Percentiles rank a stretch among this genome's conserved stretches.
Conservation (phyloP, 257 asterid genomes). For the Plantago elongata region DNA sequence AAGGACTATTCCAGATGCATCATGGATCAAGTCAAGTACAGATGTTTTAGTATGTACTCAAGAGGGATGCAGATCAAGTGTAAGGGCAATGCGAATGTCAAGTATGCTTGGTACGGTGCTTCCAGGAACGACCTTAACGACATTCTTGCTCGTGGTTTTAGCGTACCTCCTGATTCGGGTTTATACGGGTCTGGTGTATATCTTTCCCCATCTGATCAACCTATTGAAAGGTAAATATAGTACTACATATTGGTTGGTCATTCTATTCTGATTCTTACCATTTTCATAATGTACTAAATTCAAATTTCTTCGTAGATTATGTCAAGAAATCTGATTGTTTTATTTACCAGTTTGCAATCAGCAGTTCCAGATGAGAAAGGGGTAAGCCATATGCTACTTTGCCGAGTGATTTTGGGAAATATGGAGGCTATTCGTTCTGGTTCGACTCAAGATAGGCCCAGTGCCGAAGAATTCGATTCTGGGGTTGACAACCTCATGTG, state of each 20-base stretch:
- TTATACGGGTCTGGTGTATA: conserved; percentile 26
- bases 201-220: conserved; percentile 38
- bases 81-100: conserved; percentile 41
- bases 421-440: conserved; percentile 31
- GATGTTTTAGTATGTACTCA: conserved; percentile 27
- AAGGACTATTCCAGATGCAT: too few species aligned
- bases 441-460: conserved; percentile 38
- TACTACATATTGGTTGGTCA: too few species aligned
- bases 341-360: conserved; percentile 33
- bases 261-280: neutral
- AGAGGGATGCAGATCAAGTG: conserved; percentile 37
- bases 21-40: conserved; percentile 27
- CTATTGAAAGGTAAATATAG: conserved; percentile 37
- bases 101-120: conserved; percentile 53
- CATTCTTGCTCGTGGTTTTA: conserved; percentile 36
- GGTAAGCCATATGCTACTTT: conserved; percentile 39
- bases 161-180: conserved; percentile 15
- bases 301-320: neutral
- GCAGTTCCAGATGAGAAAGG: conserved; percentile 43
- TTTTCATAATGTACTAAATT: neutral
- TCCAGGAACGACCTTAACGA: conserved; percentile 30
- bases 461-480: conserved; percentile 48
- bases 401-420: conserved; percentile 57
- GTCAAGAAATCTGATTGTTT: neutral
- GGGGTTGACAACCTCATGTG: conserved; percentile 43